phyloP scores from a whole-genome alignment of 495 filamentous ascomycete species.

The Usnea hakonensis region DNA sequence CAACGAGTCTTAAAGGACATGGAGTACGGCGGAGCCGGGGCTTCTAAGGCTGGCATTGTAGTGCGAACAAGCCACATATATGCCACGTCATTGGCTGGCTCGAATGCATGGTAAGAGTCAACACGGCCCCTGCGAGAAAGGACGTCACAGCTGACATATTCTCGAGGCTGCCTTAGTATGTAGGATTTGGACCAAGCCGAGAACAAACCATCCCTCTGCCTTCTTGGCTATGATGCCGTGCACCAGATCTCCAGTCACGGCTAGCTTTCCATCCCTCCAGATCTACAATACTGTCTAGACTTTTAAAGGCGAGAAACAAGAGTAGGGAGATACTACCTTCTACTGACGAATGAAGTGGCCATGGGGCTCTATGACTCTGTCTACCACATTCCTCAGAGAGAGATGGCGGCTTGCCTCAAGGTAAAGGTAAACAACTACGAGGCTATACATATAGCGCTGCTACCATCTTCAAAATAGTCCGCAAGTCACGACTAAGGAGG shows the following conservation, averaged over 20 bases:
- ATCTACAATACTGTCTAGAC: slow-evolving; percentile 13
- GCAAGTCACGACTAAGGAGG: neutral
- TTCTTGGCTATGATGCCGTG: neutral
- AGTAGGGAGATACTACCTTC: neutral
- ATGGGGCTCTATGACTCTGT: neutral
- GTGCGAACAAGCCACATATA: neutral
- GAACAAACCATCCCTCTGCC: neutral
- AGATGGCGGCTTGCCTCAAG: neutral
- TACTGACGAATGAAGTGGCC: neutral
- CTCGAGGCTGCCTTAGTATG: neutral
- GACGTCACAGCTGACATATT: neutral
- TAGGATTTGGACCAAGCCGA: neutral
- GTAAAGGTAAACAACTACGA: neutral
- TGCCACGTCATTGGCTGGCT: neutral
- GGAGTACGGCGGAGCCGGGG: neutral
- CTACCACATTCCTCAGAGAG: neutral
- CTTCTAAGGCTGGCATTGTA: neutral
- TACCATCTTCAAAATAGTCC: neutral
- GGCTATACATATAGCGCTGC: neutral
- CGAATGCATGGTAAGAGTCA: neutral
- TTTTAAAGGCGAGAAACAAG: slow-evolving; percentile 17
- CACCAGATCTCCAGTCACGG: slow-evolving; percentile 6
- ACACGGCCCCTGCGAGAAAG: neutral
- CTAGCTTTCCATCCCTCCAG: slow-evolving; percentile 8
- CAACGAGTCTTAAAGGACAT: neutral